Base-by-base conservation (phyloP, 148 eudicot species). In the Cornus florida region DNA sequence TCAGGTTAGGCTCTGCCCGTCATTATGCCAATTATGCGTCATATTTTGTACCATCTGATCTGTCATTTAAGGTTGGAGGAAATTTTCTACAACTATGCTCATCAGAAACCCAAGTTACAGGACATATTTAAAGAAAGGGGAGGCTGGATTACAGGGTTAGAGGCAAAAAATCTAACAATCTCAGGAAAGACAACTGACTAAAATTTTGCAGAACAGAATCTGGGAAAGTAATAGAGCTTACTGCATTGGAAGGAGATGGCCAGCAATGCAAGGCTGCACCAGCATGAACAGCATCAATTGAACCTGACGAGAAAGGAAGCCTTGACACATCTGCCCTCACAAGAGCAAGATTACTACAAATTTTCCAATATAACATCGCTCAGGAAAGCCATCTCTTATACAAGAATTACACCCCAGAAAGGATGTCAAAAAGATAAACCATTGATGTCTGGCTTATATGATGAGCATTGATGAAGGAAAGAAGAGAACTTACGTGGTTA, bases 261-360 rank as follows among this genome's bases (percentile, higher is more conserved):
- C 98, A 94, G 82, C 99, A 97, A 84, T 97, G 99, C 75, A 97
- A 88, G 66, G 99, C 99, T 73, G 99, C 99, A 79, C 98, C 99
- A 79, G 99, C 99, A 90, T 97, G 99, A 83, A 97, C 92, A 53
- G 98, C 98, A 87, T 97, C 97, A 77, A 97, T 78, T 67, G 99
- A 97, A 75, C 93, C 93, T 22, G 99, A 92, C 48, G 87, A 69
- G 75, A 97, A 94, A 38, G 99, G 99, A 80, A 97, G 97, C 87
- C 99, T 91, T 60, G 97, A 88, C 71, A 97, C 92, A 88, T 97
- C 99, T 80, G 96, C 99, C 82, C 99, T 88, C 77, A 97, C 98
- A 80, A 94, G 97, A 67, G 96, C 99, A 80, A 97, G 89, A 78
- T 92, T 91, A 76, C 99, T 97, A 92, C 86, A 90, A 19, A 82